Evolutionary conservation across 2,329 filamentous ascomycete species (phyloP), one percentile per base, ranked within the genome.

Genomic region (Aaosphaeria pasadenensis): DNA sequence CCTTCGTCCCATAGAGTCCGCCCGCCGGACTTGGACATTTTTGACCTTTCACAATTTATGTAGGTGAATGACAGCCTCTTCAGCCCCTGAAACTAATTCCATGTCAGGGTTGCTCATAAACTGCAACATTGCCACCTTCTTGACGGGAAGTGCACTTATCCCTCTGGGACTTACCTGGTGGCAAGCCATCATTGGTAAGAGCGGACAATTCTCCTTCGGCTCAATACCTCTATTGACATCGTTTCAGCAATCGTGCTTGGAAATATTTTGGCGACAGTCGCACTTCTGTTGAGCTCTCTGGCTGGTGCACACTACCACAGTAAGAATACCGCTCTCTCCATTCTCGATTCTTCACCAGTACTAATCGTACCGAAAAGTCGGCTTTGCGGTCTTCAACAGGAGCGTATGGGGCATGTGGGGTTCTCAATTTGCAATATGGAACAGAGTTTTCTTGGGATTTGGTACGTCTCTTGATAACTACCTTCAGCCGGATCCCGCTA

Each of bases 331-430:
- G 33, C 13, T 36, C 33, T 36, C 33, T 36, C 33, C 13, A 36
- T 36, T 13, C 33, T 36, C 9, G 9, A 9, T 13, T 11, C 9
- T 3, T 11, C 9, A 11, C 9, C 33, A 36, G 13, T 36, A 36
- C 13, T 36, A 36, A 9, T 36, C 33, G 13, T 13, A 36, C 9
- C 9, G 3, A 9, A 36, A 36, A 36, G 33, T 54, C 44, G 53
- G 53, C 2, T 56, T 54, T 35, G 46, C 53, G 1, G 43, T 56
- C 33, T 11, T 43, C 5, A 28, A 30, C 11, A 44, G 46, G 13
- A 39, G 28, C 6, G 38, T 36, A 6, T 56, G 49, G 51, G 53
- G 53, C 1, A 58, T 71, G 11, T 60, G 33, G 33, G 33, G 33
- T 9, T 36, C 33, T 11, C 33, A 36, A 13, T 36, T 36, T 36